phyloP scores from a whole-genome alignment of 208 protist species.

The Trypanosoma scelopori region DNA sequence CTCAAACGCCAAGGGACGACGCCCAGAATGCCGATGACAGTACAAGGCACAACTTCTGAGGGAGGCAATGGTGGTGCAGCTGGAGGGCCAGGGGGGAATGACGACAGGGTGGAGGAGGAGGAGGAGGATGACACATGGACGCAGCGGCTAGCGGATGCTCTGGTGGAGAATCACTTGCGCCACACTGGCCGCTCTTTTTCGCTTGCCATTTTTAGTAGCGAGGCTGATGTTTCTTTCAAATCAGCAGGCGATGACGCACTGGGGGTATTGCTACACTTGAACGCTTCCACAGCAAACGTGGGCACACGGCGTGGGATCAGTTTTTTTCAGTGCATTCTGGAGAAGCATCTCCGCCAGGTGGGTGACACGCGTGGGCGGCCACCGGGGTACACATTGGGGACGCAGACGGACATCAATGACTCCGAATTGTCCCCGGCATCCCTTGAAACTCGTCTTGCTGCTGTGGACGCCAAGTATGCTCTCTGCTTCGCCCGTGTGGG shows the following conservation, averaged over 20 bases:
- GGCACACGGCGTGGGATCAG: slow-evolving; percentile 34
- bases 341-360: slow-evolving; percentile 30
- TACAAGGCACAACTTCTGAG: neutral
- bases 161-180: slow-evolving; percentile 85
- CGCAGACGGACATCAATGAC: slow-evolving; percentile 52
- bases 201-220: slow-evolving; percentile 77
- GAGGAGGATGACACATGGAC: slow-evolving; percentile 41
- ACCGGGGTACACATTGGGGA: slow-evolving; percentile 30
- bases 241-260: slow-evolving; percentile 26
- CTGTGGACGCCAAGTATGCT: slow-evolving; percentile 86
- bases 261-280: slow-evolving; percentile 51
- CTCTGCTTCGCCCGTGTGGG: slow-evolving; percentile 67
- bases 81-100: slow-evolving; percentile 4
- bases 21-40: neutral
- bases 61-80: neutral
- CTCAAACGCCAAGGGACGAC: slow-evolving; percentile 32
- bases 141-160: slow-evolving; percentile 53
- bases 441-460: slow-evolving; percentile 79
- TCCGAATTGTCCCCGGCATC: slow-evolving; percentile 40
- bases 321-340: slow-evolving; percentile 58
- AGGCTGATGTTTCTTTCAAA: slow-evolving; percentile 51
- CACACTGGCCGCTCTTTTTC: slow-evolving; percentile 68
- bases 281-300: slow-evolving; percentile 29
- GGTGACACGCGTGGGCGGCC: slow-evolving; percentile 8
- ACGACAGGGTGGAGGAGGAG: no score